Base-by-base conservation (phyloP, 768 basidiomycete genomes). In the Antrodiella citrinella region DNA sequence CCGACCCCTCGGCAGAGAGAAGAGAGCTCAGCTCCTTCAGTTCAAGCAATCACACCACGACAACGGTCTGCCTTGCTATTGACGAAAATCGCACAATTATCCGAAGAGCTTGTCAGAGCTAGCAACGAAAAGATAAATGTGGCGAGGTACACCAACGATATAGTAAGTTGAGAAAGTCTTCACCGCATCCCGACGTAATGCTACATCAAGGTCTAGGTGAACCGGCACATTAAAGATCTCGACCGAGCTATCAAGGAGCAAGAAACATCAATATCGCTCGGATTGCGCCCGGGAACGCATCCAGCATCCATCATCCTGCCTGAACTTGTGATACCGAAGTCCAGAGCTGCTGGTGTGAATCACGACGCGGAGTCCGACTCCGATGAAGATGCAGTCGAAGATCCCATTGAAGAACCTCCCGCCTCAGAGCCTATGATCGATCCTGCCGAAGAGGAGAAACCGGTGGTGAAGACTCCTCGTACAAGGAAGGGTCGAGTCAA, bases 61-160 rank as follows among this genome's bases (percentile, higher is more conserved):
- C 30, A 35, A 35, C 30, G 15, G 30, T 35, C 30, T 35, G 30
- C 30, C 30, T 69, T 72, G 49, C 62, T 84, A 53, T 70, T 89
- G 22, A 69, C 77, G 18, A 70, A 73, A 44, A 74, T 89, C 47
- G 80, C 82, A 2, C 72, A 72, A 54, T 63, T 82, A 5, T 69
- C 76, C 11, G 84, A 84, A 58, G 80, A 83, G 53, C 63, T 79
- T 1, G 64, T 83, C 9, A 76, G 79, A 3, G 74, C 80, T 3
- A 78, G 81, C 10, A 84, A 88, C 53, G 89, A 92, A 63, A 91
- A 91, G 61, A 76, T 85, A 24, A 86, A 81, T 55, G 72, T 91
- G 15, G 83, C 87, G 2, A 77, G 79, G 56, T 76, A 85, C 9
- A 78, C 80, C 21, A 78, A 80, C 56, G 83, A 87, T 57, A 79